A percentile compares a stretch with the other conserved stretches of the same genome.
Conservation (phyloP, 352 stramenopile genomes). For the Pythium aristosporum region DNA sequence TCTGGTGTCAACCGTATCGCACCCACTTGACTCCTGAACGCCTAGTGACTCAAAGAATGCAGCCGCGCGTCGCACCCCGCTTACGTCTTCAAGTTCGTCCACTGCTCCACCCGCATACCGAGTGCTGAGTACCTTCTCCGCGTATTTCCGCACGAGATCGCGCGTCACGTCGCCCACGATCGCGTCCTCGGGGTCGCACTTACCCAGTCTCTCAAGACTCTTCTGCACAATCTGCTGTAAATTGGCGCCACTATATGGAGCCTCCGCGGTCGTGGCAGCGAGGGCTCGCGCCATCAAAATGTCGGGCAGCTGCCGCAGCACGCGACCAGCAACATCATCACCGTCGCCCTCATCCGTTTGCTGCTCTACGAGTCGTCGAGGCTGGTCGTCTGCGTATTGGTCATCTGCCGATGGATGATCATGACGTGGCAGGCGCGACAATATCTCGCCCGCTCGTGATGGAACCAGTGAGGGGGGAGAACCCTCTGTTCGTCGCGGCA, state of each 20-base stretch:
- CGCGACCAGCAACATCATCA: constrained; percentile 14
- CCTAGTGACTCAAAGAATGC: constrained; percentile 19
- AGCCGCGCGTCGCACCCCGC: constrained; percentile 19
- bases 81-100: constrained; percentile 15
- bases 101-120: neutral
- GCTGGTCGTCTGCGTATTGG: neutral
- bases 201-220: constrained; percentile 18
- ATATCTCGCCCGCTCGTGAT: neutral
- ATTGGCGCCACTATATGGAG: neutral
- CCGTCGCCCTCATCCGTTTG: neutral
- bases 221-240: constrained; percentile 19
- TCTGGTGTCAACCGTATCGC: no score
- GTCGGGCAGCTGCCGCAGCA: constrained; percentile 25
- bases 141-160: constrained; percentile 10
- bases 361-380: constrained; percentile 13
- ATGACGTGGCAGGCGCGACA: neutral
- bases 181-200: neutral
- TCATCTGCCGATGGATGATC: neutral
- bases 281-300: constrained; percentile 14
- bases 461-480: neutral
- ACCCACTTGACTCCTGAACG: neutral
- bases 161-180: constrained; percentile 17
- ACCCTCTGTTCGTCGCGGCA: neutral
- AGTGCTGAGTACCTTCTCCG: constrained; percentile 2
- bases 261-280: neutral